Conservation (phyloP, 441 rosid genomes). For the Daphne laureola region DNA sequence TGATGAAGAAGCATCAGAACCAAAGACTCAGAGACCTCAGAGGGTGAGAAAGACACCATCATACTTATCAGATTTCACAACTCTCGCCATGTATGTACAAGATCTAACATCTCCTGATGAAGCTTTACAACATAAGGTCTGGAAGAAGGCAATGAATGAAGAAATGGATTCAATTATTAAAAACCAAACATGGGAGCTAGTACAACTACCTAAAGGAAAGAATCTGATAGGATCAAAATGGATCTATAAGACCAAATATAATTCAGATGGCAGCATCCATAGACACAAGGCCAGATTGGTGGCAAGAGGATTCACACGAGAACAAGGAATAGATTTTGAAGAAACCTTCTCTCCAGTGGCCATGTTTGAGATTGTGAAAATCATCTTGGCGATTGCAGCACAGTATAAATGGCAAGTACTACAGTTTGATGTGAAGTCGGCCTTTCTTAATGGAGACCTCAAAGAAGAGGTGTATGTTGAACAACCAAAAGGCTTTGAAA, state of each 20-base stretch:
- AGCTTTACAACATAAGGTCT: neutral
- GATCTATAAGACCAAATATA: slow-evolving; percentile 11
- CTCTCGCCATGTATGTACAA: too few relatives aligned
- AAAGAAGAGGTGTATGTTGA: neutral
- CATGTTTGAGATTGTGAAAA: neutral
- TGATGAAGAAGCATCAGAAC: too few relatives aligned
- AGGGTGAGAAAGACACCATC: too few relatives aligned
- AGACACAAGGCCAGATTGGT: slow-evolving; percentile 10
- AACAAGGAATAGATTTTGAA: neutral
- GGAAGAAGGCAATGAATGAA: slow-evolving; percentile 10
- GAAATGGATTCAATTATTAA: slow-evolving; percentile 7
- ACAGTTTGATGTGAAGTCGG: slow-evolving; percentile 5
- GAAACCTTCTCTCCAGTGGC: slow-evolving; percentile 4
- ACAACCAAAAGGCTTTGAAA: slow-evolving; percentile 9
- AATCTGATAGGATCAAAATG: slow-evolving; percentile 16
- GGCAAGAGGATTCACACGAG: slow-evolving; percentile 4
- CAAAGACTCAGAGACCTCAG: too few relatives aligned
- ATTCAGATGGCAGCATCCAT: neutral
- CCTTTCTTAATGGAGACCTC: neutral
- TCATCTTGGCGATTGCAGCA: neutral
- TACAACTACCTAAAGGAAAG: neutral
- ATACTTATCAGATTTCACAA: too few relatives aligned
- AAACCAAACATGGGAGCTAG: slow-evolving; percentile 11
- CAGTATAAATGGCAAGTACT: neutral
- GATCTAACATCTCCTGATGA: too few relatives aligned